Evolutionary conservation across 257 asterid genomes (phyloP).

Genomic region (Plantago ovata): DNA sequence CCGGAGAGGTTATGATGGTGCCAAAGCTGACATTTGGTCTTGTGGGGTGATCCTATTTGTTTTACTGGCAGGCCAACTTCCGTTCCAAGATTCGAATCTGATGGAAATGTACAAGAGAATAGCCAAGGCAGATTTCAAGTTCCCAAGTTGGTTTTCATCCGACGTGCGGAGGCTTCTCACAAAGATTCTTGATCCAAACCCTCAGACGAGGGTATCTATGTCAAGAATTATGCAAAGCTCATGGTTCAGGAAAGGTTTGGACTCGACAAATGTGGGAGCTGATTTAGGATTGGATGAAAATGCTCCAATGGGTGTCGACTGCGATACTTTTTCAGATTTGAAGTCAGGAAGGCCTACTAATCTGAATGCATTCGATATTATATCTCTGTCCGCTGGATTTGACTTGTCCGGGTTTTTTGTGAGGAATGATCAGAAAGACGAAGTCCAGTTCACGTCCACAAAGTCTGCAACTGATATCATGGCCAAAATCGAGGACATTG

Average conservation of each 20-base stretch:
- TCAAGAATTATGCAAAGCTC: constrained; percentile 51
- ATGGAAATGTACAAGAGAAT: constrained; percentile 70
- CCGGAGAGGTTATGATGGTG: constrained; percentile 66
- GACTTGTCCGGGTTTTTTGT: constrained; percentile 77
- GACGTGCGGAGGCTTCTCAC: constrained; percentile 47
- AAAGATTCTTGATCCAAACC: constrained; percentile 71
- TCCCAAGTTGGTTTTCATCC: constrained; percentile 60
- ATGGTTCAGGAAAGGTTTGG: constrained; percentile 62
- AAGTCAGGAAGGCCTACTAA: constrained; percentile 31
- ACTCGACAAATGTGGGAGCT: constrained; percentile 6
- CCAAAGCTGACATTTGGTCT: constrained; percentile 76
- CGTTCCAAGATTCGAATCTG: constrained; percentile 55
- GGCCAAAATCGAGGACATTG: constrained; percentile 54
- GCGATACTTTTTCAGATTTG: constrained; percentile 11
- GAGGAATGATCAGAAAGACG: constrained; percentile 56
- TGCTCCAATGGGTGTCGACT: constrained; percentile 18
- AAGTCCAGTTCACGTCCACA: constrained; percentile 53
- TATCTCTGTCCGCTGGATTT: constrained; percentile 72
- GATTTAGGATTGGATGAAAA: constrained; percentile 21
- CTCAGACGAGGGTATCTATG: constrained; percentile 48
- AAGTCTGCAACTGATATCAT: constrained; percentile 36
- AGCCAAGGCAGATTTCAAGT: constrained; percentile 44
- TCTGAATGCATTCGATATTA: constrained; percentile 71
- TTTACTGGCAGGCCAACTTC: constrained; percentile 65
- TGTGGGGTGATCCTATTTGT: constrained; percentile 76